These are phyloP conservation scores for Solanum dulcamara DNA, from an alignment of 257 asterid species.

Conservation along the genomic window DNA sequence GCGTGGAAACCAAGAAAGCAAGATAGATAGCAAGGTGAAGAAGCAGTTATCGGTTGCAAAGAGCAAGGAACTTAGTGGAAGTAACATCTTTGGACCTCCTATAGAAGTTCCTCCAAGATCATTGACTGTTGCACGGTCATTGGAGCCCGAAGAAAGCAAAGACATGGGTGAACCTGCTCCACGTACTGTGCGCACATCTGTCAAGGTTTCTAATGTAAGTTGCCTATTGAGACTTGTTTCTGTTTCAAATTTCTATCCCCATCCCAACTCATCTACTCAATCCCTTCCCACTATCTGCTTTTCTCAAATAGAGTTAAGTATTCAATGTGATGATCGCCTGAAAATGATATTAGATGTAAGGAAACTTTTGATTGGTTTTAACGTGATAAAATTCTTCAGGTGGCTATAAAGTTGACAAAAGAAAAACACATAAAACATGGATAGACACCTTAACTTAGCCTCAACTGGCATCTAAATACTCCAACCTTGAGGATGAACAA, in stretches of 20 bases:
- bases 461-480: not conserved
- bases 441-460: no score
- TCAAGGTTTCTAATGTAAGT: constrained; percentile 86
- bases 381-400: not conserved
- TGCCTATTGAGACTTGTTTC: not conserved
- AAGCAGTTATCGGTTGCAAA: constrained; percentile 70
- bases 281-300: not conserved
- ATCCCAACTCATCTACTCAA: not conserved
- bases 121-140: constrained; percentile 31
- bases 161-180: constrained; percentile 70
- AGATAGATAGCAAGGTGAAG: constrained; percentile 35
- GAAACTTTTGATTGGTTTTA: not conserved
- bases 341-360: not conserved
- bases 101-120: constrained; percentile 59
- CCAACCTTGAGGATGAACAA: not conserved
- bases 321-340: not conserved
- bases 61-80: constrained; percentile 79
- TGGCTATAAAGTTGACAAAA: not conserved
- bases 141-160: constrained; percentile 41
- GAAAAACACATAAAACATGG: not conserved
- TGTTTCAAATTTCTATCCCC: not conserved
- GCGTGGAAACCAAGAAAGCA: constrained; percentile 65
- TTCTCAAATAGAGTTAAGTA: not conserved
- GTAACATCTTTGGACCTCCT: constrained; percentile 84
- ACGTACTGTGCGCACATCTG: constrained; percentile 73